A percentile compares a stretch with the other conserved stretches of the same genome.
Evolutionary conservation across 202 grass and related monocot genomes (phyloP).

Genomic region (Bolboschoenoplectus hybrid): DNA sequence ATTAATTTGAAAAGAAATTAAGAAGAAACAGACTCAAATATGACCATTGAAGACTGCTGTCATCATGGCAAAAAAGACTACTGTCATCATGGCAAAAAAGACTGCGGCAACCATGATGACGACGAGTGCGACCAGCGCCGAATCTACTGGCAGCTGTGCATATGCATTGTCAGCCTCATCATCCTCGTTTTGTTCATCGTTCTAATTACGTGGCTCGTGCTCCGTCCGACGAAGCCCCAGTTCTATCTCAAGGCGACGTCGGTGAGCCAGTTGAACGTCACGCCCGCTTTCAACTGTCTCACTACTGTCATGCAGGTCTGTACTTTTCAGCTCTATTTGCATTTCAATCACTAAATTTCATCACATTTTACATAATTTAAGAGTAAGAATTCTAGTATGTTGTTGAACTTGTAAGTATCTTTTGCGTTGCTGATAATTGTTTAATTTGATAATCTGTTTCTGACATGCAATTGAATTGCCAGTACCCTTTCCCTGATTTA

Average conservation of each 20-base stretch:
- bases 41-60: background rate
- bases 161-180: constrained; percentile 24
- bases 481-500: background rate
- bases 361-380: background rate
- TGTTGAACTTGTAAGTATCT: background rate
- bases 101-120: constrained; percentile 58
- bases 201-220: constrained; percentile 63
- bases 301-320: constrained; percentile 52
- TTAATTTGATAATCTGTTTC: background rate
- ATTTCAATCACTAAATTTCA: background rate
- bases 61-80: constrained; percentile 42
- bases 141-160: constrained; percentile 6
- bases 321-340: background rate
- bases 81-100: constrained; percentile 45
- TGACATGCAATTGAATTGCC: background rate
- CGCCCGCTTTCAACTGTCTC: constrained; percentile 42
- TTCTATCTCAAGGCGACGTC: constrained; percentile 70
- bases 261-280: constrained; percentile 56
- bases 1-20: background rate
- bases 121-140: constrained; percentile 39
- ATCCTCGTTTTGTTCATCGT: constrained; percentile 52
- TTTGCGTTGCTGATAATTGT: background rate
- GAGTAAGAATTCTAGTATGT: background rate
- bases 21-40: background rate
- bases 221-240: constrained; percentile 71